phyloP scores from a whole-genome alignment of 345 rosid species.

The Citrus sp. region DNA sequence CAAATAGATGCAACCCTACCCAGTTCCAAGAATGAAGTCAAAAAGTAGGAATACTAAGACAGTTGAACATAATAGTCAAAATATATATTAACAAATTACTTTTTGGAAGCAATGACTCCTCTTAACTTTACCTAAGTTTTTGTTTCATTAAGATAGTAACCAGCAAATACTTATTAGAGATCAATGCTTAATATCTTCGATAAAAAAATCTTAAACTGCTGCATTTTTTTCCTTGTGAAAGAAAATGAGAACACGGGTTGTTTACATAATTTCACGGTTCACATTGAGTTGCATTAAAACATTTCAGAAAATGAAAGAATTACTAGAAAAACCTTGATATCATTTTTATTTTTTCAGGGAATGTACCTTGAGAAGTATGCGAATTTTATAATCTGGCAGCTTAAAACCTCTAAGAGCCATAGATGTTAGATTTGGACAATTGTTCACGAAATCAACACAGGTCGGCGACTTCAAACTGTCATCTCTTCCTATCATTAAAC shows the following conservation, averaged over 20 bases:
- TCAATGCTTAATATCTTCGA: neutral
- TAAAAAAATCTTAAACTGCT: neutral
- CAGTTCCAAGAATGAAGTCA: neutral
- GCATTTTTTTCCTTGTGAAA: neutral
- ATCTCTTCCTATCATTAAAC: conserved; percentile 52
- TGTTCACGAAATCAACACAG: conserved; percentile 65
- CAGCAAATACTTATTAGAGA: neutral
- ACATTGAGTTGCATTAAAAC: neutral
- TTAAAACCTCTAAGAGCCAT: conserved; percentile 84
- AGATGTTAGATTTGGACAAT: conserved; percentile 64
- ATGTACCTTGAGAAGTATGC: conserved; percentile 62
- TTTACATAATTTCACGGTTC: neutral
- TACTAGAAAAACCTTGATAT: neutral
- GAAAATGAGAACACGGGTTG: neutral
- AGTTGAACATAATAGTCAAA: neutral
- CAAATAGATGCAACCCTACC: neutral
- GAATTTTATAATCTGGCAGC: conserved; percentile 58
- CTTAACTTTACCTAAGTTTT: neutral
- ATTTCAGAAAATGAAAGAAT: neutral
- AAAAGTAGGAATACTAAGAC: neutral
- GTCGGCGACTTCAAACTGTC: conserved; percentile 59
- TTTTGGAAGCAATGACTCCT: neutral
- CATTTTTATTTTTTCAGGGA: neutral
- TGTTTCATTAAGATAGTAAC: neutral
- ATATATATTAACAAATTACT: no score